Base-by-base conservation (phyloP, 176 grass and related monocot species). In the Aegilops umbellulata region DNA sequence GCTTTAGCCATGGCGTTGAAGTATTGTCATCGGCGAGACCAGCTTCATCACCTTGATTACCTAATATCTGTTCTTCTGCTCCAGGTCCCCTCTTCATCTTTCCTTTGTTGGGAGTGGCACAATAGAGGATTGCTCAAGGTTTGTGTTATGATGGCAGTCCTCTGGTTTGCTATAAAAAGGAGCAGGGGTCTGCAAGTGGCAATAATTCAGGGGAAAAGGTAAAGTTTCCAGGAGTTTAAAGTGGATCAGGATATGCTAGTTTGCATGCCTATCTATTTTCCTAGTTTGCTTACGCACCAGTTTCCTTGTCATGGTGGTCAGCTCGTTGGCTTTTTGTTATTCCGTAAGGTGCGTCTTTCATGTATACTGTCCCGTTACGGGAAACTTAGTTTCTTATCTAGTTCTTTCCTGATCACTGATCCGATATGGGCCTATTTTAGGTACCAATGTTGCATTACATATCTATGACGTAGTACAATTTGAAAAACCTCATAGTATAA, bases 81-180 rank as follows among this genome's bases (percentile, higher is more conserved):
- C 71, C 83, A 84, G 60, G 77, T 72, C 44, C 65, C 83, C 76
- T 84, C 86, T 91, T 66, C 95, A 90, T 97, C 65, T 20, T 88
- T 74, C 32, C 79, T 85, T 88, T 74, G 74, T 86, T 83, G 62
- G 60, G 39, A 86, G 53, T 74, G 49, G 68, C 6, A 79, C 66
- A 88, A 83, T 80, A 78, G 62, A 82, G 80, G 82, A 41, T 69
- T 81, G 77, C 65, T 82, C 30, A 51, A 86, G 86, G 65, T 78
- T 74, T 90, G 67, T 82, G 92, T 23, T 67, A 60, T 88, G 29
- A 20, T 83, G 82, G 77, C 60, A 74, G 42, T 24, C 73, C 60
- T 41, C 84, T 84, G 69, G 86, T 78, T 74, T 87, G 83, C 74
- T 93, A 93, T 91, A 93, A 95, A 95, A 95, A 87, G 91, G 89